These are phyloP conservation scores for Allomyces macrogynus DNA, from an alignment of 192 early-diverging fungal species.

Conservation along the genomic window DNA sequence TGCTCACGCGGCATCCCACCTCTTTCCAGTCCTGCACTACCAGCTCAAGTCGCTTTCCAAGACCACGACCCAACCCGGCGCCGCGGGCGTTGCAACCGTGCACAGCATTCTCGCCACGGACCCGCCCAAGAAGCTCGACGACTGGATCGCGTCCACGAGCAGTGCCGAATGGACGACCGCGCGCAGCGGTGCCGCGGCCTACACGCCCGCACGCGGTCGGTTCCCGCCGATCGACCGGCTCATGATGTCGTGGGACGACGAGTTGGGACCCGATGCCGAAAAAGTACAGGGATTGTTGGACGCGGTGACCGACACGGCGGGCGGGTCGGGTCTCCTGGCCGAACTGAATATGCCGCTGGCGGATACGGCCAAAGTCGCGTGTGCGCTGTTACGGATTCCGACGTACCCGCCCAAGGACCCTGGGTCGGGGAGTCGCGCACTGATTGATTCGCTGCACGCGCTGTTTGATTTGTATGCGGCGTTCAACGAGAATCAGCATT, in stretches of 20 bases:
- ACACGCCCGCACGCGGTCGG: background rate
- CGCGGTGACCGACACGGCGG: background rate
- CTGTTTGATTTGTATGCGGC: no score
- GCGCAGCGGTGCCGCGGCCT: background rate
- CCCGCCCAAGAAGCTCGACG: background rate
- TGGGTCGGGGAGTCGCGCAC: no score
- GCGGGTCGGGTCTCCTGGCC: background rate
- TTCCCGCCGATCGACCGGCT: background rate
- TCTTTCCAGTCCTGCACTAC: background rate
- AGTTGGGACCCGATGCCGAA: no score
- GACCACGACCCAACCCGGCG: background rate
- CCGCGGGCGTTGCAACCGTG: background rate
- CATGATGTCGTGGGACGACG: background rate
- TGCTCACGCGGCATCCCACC: background rate
- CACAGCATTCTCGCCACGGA: background rate
- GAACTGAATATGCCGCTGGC: background rate
- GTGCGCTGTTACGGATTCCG: background rate
- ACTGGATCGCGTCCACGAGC: background rate
- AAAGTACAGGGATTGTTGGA: background rate
- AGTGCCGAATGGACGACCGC: background rate
- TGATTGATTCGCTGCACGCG: no score
- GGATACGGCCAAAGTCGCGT: background rate
- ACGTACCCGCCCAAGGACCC: background rate
- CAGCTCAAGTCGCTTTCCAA: conserved; percentile 3
- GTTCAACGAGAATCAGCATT: no score